Evolutionary conservation across 1,284 basidiomycete species (phyloP).

Genomic region (Sanghuangporus weigelae): DNA sequence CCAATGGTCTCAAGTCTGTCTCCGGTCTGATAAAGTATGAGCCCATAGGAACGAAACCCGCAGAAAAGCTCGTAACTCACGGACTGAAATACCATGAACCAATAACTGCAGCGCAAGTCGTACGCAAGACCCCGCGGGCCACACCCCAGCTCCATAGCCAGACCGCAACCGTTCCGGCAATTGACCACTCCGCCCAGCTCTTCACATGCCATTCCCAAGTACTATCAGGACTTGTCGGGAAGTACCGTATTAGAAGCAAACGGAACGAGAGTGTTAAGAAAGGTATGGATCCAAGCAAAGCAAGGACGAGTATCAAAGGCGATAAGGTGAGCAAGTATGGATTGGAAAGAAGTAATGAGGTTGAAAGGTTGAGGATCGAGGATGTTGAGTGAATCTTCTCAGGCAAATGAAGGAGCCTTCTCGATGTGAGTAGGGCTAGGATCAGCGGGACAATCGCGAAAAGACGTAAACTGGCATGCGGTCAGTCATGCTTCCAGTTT

Average conservation of each 20-base stretch:
- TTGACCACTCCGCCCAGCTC: slow-evolving; percentile 82
- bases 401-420: slow-evolving; percentile 65
- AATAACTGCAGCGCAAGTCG: slow-evolving; percentile 77
- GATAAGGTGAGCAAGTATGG: slow-evolving; percentile 81
- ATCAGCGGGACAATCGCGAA: slow-evolving; percentile 74
- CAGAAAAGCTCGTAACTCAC: slow-evolving; percentile 35
- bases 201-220: slow-evolving; percentile 66
- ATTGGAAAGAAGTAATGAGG: slow-evolving; percentile 70
- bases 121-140: slow-evolving; percentile 74
- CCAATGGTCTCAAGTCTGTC: slow-evolving; percentile 45
- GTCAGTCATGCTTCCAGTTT: slow-evolving; percentile 11
- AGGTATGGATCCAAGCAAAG: slow-evolving; percentile 74
- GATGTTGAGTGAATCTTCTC: slow-evolving; percentile 66
- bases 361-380: slow-evolving; percentile 76
- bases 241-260: slow-evolving; percentile 70
- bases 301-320: slow-evolving; percentile 68
- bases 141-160: slow-evolving; percentile 95
- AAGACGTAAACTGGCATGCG: slow-evolving; percentile 51
- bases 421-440: slow-evolving; percentile 65
- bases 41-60: slow-evolving; percentile 8
- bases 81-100: slow-evolving; percentile 92
- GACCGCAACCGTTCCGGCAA: slow-evolving; percentile 57
- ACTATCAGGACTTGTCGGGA: slow-evolving; percentile 32
- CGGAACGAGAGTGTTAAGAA: slow-evolving; percentile 84
- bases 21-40: slow-evolving; percentile 36